These are phyloP conservation scores for Vitis hybrid DNA, from an alignment of 177 flowering plant genomes.

Conservation along the genomic window DNA sequence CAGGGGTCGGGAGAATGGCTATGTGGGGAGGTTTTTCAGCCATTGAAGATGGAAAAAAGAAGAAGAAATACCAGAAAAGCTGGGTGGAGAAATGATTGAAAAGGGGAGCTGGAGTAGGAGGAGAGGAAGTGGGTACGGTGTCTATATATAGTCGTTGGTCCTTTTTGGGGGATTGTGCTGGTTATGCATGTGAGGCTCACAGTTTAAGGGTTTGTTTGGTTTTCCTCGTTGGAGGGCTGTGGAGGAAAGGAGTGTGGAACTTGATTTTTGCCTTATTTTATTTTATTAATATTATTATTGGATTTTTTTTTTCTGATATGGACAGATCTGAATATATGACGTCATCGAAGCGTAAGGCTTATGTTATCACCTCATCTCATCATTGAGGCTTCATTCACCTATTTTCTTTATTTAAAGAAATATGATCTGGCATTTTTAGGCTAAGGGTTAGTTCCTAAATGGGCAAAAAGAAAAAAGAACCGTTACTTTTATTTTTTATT, in stretches of 20 bases:
- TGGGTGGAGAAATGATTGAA: too few relatives aligned
- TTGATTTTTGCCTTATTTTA: background rate
- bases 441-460: too few relatives aligned
- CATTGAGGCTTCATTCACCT: background rate
- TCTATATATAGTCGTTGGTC: too few relatives aligned
- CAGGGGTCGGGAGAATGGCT: slow-evolving; percentile 41
- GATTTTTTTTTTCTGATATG: background rate
- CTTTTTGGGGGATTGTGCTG: too few relatives aligned
- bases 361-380: slow-evolving; percentile 3
- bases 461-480: too few relatives aligned
- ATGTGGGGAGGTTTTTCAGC: slow-evolving; percentile 11
- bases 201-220: background rate
- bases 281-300: background rate
- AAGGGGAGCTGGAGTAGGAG: too few relatives aligned
- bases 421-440: too few relatives aligned
- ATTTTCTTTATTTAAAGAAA: background rate
- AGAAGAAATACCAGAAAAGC: too few relatives aligned
- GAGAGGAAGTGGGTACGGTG: too few relatives aligned
- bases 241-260: background rate
- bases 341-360: slow-evolving; percentile 24
- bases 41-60: background rate
- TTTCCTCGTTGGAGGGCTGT: background rate
- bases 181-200: too few relatives aligned
- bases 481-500: too few relatives aligned
- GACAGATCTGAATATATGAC: background rate